These are phyloP conservation scores for Ceratocystis alfenasii DNA, from an alignment of 2,329 filamentous ascomycete genomes.

Conservation along the genomic window DNA sequence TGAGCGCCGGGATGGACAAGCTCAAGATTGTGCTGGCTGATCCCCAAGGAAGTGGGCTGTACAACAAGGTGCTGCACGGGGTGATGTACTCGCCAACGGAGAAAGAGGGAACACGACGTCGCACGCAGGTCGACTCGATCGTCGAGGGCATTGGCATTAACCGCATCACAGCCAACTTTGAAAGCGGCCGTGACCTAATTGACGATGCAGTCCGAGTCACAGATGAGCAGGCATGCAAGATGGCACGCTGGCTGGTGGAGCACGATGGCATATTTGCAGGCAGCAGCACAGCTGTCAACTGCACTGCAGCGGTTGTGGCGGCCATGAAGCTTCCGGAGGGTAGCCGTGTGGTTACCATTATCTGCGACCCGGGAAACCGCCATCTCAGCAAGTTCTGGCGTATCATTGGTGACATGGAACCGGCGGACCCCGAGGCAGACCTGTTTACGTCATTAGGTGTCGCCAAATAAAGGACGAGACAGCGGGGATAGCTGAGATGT, in stretches of 20 bases:
- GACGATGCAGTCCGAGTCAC: slow-evolving; percentile 83
- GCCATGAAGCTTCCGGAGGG: slow-evolving; percentile 50
- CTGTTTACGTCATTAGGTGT: slow-evolving; percentile 42
- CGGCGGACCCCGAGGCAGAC: slow-evolving; percentile 47
- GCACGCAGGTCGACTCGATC: slow-evolving; percentile 87
- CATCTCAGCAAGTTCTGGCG: slow-evolving; percentile 82
- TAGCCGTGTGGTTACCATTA: slow-evolving; percentile 65
- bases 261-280: slow-evolving; percentile 90
- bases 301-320: slow-evolving; percentile 62
- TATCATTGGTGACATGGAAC: slow-evolving; percentile 53
- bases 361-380: slow-evolving; percentile 72
- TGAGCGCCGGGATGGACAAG: slow-evolving; percentile 43
- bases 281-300: slow-evolving; percentile 94
- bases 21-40: slow-evolving; percentile 75
- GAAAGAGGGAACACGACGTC: slow-evolving; percentile 74
- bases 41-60: slow-evolving; percentile 85
- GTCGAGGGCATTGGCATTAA: slow-evolving; percentile 96
- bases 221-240: slow-evolving; percentile 76
- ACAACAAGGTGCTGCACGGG: slow-evolving; percentile 81
- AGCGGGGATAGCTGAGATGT: too few relatives aligned
- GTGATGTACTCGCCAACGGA: slow-evolving; percentile 93
- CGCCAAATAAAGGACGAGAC: not conserved
- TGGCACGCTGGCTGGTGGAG: slow-evolving; percentile 95
- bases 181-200: slow-evolving; percentile 71
- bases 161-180: slow-evolving; percentile 84